Percentiles rank a stretch among this genome's conserved stretches.
These are phyloP conservation scores for Juglanconis sp. DNA, from an alignment of 2,329 filamentous ascomycete species.

Conservation along the genomic window DNA sequence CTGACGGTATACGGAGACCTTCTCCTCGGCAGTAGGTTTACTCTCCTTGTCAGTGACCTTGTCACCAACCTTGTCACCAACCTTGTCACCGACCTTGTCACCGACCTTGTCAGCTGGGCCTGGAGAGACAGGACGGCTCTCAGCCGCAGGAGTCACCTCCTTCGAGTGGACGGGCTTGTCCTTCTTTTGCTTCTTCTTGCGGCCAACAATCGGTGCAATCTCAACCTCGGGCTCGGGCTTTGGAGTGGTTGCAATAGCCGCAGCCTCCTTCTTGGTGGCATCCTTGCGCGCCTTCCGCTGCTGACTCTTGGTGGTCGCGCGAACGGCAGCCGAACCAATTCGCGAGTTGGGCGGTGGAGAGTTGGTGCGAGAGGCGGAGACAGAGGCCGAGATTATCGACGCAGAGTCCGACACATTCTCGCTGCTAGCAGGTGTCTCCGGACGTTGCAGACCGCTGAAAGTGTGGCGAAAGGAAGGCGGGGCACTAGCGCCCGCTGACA, in stretches of 20 bases:
- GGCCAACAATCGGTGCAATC: constrained; percentile 70
- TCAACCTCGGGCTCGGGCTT: constrained; percentile 51
- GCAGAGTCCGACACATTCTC: constrained; percentile 75
- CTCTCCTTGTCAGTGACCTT: constrained; percentile 21
- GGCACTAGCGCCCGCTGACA: constrained; percentile 25
- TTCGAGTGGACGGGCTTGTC: constrained; percentile 45
- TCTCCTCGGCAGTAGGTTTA: constrained; percentile 10
- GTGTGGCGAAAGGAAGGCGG: constrained; percentile 44
- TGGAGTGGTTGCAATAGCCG: constrained; percentile 45
- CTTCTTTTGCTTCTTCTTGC: constrained; percentile 85
- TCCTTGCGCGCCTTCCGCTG: constrained; percentile 74
- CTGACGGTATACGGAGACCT: constrained; percentile 17
- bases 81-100: constrained; percentile 6
- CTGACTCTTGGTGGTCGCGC: constrained; percentile 72
- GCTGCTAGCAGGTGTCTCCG: constrained; percentile 66
- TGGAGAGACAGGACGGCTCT: constrained; percentile 14
- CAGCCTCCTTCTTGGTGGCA: constrained; percentile 61
- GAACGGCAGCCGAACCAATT: constrained; percentile 66
- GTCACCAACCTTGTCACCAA: constrained; percentile 10
- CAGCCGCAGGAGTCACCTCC: constrained; percentile 9
- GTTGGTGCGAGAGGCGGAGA: constrained; percentile 65
- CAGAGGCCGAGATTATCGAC: constrained; percentile 68
- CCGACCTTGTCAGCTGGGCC: not conserved
- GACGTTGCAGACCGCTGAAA: constrained; percentile 43
- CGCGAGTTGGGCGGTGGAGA: constrained; percentile 63